Evolutionary conservation across 2,329 filamentous ascomycete species (phyloP), one percentile per base, ranked within the genome.

Genomic region (Pseudogymnoascus sp.): DNA sequence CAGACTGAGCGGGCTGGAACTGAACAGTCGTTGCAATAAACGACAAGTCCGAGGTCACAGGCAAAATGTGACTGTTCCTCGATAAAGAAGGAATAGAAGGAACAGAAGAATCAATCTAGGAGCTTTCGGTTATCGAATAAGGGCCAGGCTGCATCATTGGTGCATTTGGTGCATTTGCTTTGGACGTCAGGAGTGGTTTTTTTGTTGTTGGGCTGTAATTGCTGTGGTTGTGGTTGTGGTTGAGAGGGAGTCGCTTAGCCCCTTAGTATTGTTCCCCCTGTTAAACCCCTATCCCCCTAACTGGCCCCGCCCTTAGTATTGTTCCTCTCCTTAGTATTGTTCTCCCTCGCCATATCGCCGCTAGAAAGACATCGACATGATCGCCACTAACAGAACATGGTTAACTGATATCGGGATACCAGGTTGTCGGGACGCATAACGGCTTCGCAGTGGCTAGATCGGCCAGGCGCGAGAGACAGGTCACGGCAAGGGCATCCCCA

Each of bases 221-320:
- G 49, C 18, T 56, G 28, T 18, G 25, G 43, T 16, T 14, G 42
- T 46, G 42, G 21, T 49, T 16, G 46, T 53, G 46, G 46, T 56
- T 56, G 49, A 56, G 49, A 56, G 49, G 18, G 25, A 56, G 8
- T 56, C 49, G 49, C 49, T 56, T 56, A 56, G n/a, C 28, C 49
- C 28, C 49, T 56, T 56, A 56, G 49, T 56, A 56, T 56, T 56
- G 49, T 56, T 56, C 28, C 49, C 49, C 28, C n/a, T 56, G 49
- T 16, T 21, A 21, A 2, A 36, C 25, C 25, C 49, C 9, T 18
- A 34, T 21, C 23, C 49, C 25, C 46, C 25, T 18, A 34, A 34
- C 46, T 34, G 21, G 18, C n/a, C 46, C 25, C 28, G 28, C 3
- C 9, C 9, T 34, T 56, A 56, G 28, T 56, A 56, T 56, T 56